Percentiles rank a stretch among this genome's conserved stretches.
Conservation (phyloP, 192 early-diverging fungal species). For the Mortierella antarctica region DNA sequence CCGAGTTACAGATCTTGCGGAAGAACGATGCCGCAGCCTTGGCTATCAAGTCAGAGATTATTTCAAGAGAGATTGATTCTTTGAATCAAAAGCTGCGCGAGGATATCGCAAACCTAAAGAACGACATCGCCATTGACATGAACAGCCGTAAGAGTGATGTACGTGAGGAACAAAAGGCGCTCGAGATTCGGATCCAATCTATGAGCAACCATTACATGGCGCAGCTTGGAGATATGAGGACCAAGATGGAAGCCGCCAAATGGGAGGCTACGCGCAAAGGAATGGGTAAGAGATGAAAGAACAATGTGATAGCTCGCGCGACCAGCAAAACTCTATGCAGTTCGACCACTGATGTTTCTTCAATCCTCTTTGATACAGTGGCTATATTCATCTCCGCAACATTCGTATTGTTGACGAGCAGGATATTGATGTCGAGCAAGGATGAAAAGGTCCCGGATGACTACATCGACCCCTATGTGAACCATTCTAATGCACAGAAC, state of each 20-base stretch:
- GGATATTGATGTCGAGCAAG: constrained; percentile 43
- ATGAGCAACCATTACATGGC: constrained; percentile 89
- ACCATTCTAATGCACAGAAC: constrained; percentile 44
- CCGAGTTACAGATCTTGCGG: constrained; percentile 78
- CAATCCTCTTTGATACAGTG: constrained; percentile 13
- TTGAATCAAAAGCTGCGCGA: constrained; percentile 82
- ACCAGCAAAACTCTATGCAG: background rate
- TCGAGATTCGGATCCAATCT: constrained; percentile 83
- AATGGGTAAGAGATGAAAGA: constrained; percentile 59
- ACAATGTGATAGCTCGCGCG: background rate
- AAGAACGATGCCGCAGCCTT: constrained; percentile 82
- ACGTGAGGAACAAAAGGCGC: constrained; percentile 78
- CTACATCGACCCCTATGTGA: constrained; percentile 50
- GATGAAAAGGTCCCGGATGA: constrained; percentile 41
- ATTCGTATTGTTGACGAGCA: constrained; percentile 44
- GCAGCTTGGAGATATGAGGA: constrained; percentile 83
- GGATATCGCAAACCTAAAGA: constrained; percentile 78
- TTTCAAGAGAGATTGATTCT: constrained; percentile 83
- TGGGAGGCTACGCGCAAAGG: constrained; percentile 85
- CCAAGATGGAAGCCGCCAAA: constrained; percentile 89
- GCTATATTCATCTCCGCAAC: constrained; percentile 46
- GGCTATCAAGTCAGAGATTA: constrained; percentile 76
- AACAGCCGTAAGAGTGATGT: constrained; percentile 90
- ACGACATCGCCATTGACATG: constrained; percentile 90
- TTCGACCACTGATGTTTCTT: background rate